Evolutionary conservation across 164 flowering plant genomes (phyloP).

Genomic region (Paratinospora sagittata): DNA sequence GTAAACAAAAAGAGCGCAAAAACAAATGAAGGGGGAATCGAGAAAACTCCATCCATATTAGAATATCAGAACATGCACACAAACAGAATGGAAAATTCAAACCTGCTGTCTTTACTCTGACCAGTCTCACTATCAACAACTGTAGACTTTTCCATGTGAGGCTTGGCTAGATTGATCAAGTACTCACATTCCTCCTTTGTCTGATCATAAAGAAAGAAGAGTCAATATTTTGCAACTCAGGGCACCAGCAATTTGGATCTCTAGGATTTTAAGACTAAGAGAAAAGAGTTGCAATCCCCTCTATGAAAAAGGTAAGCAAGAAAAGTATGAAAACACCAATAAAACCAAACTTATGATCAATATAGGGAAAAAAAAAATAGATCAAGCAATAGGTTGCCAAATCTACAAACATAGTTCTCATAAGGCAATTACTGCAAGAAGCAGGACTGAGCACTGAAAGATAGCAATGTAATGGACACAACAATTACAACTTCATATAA

Average conservation of each 20-base stretch:
- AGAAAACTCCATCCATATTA: neutral
- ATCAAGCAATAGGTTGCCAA: too few species aligned
- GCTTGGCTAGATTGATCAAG: conserved; percentile 75
- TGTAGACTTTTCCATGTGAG: conserved; percentile 82
- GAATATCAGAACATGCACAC: neutral
- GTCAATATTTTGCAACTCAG: neutral
- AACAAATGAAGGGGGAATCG: neutral
- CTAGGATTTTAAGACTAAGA: neutral
- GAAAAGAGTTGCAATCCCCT: neutral
- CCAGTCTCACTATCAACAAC: conserved; percentile 89
- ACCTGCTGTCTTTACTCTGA: conserved; percentile 94
- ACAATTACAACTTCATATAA: too few species aligned
- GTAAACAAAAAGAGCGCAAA: neutral
- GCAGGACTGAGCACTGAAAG: too few species aligned
- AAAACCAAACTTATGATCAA: too few species aligned
- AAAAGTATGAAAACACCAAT: too few species aligned
- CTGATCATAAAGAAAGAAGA: conserved; percentile 31
- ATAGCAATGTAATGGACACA: too few species aligned
- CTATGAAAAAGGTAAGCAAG: neutral
- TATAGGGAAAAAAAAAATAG: too few species aligned
- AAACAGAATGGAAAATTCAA: conserved; percentile 5
- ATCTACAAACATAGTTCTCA: too few species aligned
- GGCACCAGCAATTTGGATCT: too few species aligned
- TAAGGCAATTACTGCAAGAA: too few species aligned
- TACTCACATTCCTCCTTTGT: conserved; percentile 84